Conservation (phyloP, 2,329 filamentous ascomycete genomes). For the Aspergillus pseudonomiae region DNA sequence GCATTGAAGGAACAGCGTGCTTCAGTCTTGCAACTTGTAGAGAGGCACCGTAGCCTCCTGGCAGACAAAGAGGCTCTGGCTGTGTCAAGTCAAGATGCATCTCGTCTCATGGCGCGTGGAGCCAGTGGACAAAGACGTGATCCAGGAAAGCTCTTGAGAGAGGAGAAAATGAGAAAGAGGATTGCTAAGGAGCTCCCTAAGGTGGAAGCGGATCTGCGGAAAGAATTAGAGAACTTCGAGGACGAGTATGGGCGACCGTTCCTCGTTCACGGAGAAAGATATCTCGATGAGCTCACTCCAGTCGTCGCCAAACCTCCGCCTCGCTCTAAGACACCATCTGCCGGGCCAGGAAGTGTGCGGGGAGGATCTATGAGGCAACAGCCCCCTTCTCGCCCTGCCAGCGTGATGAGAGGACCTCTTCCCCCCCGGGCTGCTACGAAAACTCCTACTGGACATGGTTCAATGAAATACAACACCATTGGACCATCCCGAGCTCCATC, state of each 20-base stretch:
- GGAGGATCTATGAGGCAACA: constrained; percentile 28
- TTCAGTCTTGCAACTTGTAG: constrained; percentile 79
- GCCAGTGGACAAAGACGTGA: constrained; percentile 94
- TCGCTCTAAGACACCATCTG: constrained; percentile 51
- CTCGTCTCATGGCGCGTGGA: constrained; percentile 85
- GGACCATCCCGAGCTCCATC: constrained; percentile 27
- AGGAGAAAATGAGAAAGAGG: constrained; percentile 98
- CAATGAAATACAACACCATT: constrained; percentile 45
- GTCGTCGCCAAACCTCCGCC: constrained; percentile 69
- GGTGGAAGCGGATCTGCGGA: constrained; percentile 79
- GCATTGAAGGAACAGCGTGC: constrained; percentile 82
- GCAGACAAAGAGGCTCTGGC: constrained; percentile 84
- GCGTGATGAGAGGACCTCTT: constrained; percentile 42
- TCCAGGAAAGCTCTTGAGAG: constrained; percentile 86
- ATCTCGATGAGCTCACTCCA: constrained; percentile 77
- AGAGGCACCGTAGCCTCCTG: constrained; percentile 79
- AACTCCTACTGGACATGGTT: constrained; percentile 48
- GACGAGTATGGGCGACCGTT: constrained; percentile 93
- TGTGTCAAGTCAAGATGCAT: constrained; percentile 93
- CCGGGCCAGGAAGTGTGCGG: constrained; percentile 31
- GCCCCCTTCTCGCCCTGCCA: constrained; percentile 32
- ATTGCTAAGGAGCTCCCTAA: constrained; percentile 96
- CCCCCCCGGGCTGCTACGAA: constrained; percentile 50
- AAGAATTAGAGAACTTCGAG: constrained; percentile 83
- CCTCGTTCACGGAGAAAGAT: constrained; percentile 87